These are phyloP conservation scores for Babesia bovis DNA, from an alignment of 169 alveolate species.

Conservation along the genomic window DNA sequence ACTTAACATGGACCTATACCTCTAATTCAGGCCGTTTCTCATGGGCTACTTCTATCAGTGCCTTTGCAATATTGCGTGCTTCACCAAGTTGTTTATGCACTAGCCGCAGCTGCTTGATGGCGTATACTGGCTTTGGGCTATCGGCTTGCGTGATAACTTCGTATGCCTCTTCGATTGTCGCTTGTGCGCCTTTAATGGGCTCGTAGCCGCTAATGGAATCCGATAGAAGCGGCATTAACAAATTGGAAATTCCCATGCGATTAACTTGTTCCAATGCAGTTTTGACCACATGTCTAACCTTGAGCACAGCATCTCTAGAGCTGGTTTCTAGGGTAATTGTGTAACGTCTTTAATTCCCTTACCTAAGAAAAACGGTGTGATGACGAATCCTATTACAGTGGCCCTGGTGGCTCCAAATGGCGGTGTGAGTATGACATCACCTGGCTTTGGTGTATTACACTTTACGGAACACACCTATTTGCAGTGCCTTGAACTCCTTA, in stretches of 20 bases:
- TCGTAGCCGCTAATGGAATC: conserved; percentile 59
- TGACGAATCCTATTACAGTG: conserved; percentile 56
- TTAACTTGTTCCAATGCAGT: conserved; percentile 40
- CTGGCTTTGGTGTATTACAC: neutral
- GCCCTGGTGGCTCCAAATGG: conserved; percentile 49
- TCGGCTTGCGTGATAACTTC: conserved; percentile 57
- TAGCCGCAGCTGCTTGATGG: conserved; percentile 29
- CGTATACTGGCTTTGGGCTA: conserved; percentile 30
- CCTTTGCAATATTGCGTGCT: conserved; percentile 51
- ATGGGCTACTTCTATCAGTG: conserved; percentile 44
- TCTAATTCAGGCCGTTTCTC: conserved; percentile 44
- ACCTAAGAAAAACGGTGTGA: conserved; percentile 66
- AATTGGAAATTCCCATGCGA: conserved; percentile 31
- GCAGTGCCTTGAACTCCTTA: conserved; percentile 21
- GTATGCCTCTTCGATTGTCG: conserved; percentile 61
- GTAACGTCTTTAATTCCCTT: neutral
- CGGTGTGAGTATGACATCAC: conserved; percentile 67
- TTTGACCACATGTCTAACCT: conserved; percentile 46
- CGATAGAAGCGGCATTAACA: conserved; percentile 39
- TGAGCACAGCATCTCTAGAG: conserved; percentile 59
- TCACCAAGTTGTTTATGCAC: conserved; percentile 28
- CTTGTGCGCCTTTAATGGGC: conserved; percentile 29
- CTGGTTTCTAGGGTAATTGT: conserved; percentile 21
- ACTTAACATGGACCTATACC: conserved; percentile 10
- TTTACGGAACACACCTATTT: conserved; percentile 8